Conservation (phyloP, 2,329 filamentous ascomycete species). For the Phoma sp. region DNA sequence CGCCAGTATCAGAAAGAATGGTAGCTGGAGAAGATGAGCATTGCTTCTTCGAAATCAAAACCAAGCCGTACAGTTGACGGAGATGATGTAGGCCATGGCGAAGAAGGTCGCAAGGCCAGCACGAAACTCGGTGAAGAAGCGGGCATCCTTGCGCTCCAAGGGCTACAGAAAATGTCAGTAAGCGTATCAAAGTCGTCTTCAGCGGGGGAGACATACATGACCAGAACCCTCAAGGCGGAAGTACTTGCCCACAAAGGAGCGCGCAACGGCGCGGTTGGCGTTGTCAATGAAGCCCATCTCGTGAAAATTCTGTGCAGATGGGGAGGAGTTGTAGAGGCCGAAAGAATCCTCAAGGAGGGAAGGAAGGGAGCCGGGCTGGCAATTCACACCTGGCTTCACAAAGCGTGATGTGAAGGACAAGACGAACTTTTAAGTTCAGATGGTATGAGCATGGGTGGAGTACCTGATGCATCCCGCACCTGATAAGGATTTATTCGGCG, state of each 20-base stretch:
- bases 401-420: slow-evolving; percentile 7
- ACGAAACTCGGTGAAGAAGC: slow-evolving; percentile 83
- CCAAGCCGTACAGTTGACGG: slow-evolving; percentile 59
- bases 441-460: slow-evolving; percentile 19
- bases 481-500: slow-evolving; percentile 43
- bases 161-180: slow-evolving; percentile 54
- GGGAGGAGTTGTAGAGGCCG: slow-evolving; percentile 1
- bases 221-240: slow-evolving; percentile 84
- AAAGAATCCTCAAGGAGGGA: slow-evolving; percentile 5
- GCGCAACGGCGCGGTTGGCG: slow-evolving; percentile 42
- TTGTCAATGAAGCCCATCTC: slow-evolving; percentile 44
- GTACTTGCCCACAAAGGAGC: slow-evolving; percentile 46
- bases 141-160: slow-evolving; percentile 73
- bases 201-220: slow-evolving; percentile 65
- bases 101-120: slow-evolving; percentile 76
- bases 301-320: slow-evolving; percentile 18
- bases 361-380: slow-evolving; percentile 11
- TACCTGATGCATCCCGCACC: slow-evolving; percentile 39
- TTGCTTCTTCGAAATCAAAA: slow-evolving; percentile 8
- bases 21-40: slow-evolving; percentile 45
- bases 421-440: slow-evolving; percentile 22
- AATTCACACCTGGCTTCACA: slow-evolving; percentile 19
- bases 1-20: slow-evolving; percentile 74
- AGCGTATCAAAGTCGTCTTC: slow-evolving; percentile 1
- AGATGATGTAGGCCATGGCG: slow-evolving; percentile 65